Percentiles rank a stretch among this genome's conserved stretches.
phyloP scores from a whole-genome alignment of 73 alveolate genomes.

The Paramecium octaurelia region DNA sequence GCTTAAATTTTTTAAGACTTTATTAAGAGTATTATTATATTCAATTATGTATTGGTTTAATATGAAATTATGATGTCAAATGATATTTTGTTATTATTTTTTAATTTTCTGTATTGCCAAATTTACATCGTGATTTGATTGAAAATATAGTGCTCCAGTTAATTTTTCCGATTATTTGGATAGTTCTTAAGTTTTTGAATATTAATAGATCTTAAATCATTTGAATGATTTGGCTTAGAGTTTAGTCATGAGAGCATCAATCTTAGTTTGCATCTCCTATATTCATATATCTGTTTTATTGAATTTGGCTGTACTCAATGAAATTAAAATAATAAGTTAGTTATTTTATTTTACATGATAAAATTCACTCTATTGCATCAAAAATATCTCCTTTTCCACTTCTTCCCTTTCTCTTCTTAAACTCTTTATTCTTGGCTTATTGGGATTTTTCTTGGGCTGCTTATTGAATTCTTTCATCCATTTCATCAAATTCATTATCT shows the following conservation, averaged over 20 bases:
- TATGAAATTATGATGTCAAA: too few species aligned
- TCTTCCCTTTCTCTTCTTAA: constrained; percentile 31
- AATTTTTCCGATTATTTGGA: not conserved
- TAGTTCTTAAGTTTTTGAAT: not conserved
- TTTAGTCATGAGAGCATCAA: not conserved
- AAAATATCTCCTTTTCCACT: not conserved
- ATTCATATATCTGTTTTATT: not conserved
- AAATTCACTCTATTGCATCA: not conserved
- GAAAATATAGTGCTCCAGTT: not conserved
- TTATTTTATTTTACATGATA: not conserved
- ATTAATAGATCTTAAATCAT: too few species aligned
- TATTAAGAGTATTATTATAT: too few species aligned
- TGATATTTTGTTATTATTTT: not conserved
- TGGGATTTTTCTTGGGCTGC: not conserved
- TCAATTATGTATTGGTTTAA: too few species aligned
- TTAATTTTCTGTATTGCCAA: not conserved
- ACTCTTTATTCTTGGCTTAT: not conserved
- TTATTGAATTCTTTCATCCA: not conserved
- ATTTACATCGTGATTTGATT: not conserved
- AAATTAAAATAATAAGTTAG: not conserved
- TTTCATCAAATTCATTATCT: not conserved
- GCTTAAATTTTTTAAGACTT: too few species aligned
- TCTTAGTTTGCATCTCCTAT: not conserved
- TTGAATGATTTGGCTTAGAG: not conserved
- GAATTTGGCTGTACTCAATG: not conserved